Evolutionary conservation across 139 green algal species (phyloP).

Genomic region (Dunaliella primolecta): DNA sequence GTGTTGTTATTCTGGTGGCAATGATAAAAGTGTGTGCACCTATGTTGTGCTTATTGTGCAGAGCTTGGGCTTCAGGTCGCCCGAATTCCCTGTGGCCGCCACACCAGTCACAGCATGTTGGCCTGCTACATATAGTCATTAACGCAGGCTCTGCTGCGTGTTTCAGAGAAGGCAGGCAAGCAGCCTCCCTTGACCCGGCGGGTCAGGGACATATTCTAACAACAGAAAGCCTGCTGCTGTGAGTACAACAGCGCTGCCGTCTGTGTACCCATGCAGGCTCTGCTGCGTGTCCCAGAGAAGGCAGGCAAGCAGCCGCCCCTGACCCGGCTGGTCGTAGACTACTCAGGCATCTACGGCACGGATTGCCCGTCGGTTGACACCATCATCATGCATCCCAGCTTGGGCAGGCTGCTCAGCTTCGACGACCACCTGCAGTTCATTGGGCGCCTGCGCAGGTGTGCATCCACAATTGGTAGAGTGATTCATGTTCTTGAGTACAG

Average conservation of each 20-base stretch:
- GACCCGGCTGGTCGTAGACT: conserved; percentile 52
- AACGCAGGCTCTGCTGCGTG: conserved; percentile 40
- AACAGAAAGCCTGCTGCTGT: too few species aligned
- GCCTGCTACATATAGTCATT: too few species aligned
- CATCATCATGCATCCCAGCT: conserved; percentile 40
- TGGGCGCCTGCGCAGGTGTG: conserved; percentile 15
- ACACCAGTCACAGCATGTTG: too few species aligned
- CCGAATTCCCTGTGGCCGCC: too few species aligned
- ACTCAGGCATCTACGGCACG: conserved; percentile 51
- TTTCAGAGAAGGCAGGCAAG: conserved; percentile 33
- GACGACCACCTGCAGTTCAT: conserved; percentile 54
- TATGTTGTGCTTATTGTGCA: too few species aligned
- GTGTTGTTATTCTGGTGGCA: too few species aligned
- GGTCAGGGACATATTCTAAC: conserved; percentile 52
- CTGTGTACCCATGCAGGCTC: conserved; percentile 15
- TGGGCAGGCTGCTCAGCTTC: conserved; percentile 35
- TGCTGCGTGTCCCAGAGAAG: conserved; percentile 47
- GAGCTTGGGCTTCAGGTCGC: too few species aligned
- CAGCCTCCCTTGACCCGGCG: conserved; percentile 42
- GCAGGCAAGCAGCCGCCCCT: conserved; percentile 32
- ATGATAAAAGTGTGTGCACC: too few species aligned
- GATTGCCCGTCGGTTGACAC: conserved; percentile 52
- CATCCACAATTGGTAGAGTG: too few species aligned
- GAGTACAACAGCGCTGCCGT: too few species aligned
- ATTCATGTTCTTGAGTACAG: neutral